Base-by-base conservation (phyloP, 2,329 filamentous ascomycete genomes). In the Exophiala sideris region DNA sequence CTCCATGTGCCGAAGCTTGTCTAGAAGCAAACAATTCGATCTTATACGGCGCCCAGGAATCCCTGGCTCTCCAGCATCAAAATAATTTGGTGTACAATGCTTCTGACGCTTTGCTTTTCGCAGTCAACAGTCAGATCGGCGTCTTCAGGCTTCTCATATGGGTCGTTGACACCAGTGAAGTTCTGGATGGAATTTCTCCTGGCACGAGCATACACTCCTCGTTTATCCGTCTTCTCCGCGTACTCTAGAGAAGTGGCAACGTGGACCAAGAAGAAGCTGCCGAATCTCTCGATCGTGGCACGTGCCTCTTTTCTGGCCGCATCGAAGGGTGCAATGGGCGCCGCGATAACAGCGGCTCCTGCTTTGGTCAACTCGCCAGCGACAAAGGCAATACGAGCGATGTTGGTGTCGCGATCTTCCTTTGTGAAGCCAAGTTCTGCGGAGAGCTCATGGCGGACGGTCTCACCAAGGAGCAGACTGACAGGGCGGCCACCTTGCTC, bases 81-180 rank as follows among this genome's bases (percentile, higher is more conserved):
- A 60, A 99, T 82, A 67, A 99, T 97, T 81, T 97, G 89, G 78
- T 99, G 94, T 49, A 99, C 94, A 59, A 92, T 92, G 56, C 88
- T 94, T 68, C 94, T 83, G 45, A 97, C 91, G 62, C 84, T 88
- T 74, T 89, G 90, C 81, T 87, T 94, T 75, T 88, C 86, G 52
- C 87, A 72, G 72, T 97, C 88, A 36, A 97, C 92, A 4, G 84
- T 83, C 62, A 99, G 79, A 70, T 97, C 85, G 32, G 91, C 83
- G 75, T 92, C 91, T 63, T 75, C 67, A 8, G 94, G 94, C 18
- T 73, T 70, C 84, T 99, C 94, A 70, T 99, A 99, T 45, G 94
- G 91, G 77, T 97, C 92, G 70, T 97, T 92, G 53, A 99, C 91
- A 67, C 94, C 94, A 6, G 94, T 99, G 82, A 99, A 99, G 61